Evolutionary conservation across 139 green algal genomes (phyloP).

Genomic region (Auxenochlorella pyrenoidosa): DNA sequence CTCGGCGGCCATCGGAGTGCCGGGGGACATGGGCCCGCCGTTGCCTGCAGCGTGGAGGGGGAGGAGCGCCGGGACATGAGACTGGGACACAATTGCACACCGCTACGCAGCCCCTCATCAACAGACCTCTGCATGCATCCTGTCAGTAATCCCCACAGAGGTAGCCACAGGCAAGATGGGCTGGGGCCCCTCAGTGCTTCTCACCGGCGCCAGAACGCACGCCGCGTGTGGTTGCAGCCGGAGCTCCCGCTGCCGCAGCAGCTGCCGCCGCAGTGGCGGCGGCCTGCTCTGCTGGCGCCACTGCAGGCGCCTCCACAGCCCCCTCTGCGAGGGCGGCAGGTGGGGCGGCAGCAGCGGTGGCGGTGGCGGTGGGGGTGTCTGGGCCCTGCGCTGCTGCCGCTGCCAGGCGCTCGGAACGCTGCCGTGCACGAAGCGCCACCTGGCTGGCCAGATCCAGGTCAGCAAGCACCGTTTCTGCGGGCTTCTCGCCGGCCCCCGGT

Average conservation of each 20-base stretch:
- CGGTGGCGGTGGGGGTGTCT: not conserved
- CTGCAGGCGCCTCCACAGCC: not conserved
- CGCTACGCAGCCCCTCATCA: no score
- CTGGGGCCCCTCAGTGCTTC: not conserved
- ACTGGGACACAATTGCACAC: no score
- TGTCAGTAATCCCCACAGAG: no score
- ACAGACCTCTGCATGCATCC: no score
- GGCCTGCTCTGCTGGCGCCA: no score
- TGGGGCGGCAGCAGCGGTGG: not conserved
- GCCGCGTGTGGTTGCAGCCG: not conserved
- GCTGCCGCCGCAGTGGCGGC: not conserved
- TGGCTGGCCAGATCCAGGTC: not conserved
- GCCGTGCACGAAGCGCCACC: not conserved
- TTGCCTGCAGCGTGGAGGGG: no score
- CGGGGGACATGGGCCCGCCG: no score
- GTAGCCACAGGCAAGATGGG: no score
- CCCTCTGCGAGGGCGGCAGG: no score
- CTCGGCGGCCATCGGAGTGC: no score
- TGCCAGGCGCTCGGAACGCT: not conserved
- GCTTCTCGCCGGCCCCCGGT: conserved; percentile 1
- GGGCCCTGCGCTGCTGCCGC: not conserved
- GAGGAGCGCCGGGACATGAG: no score
- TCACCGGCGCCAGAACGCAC: not conserved
- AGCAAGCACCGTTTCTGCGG: not conserved
- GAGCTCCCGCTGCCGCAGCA: not conserved